These are phyloP conservation scores for Psilocybe azurescens DNA, from an alignment of 768 basidiomycete species.

Conservation along the genomic window DNA sequence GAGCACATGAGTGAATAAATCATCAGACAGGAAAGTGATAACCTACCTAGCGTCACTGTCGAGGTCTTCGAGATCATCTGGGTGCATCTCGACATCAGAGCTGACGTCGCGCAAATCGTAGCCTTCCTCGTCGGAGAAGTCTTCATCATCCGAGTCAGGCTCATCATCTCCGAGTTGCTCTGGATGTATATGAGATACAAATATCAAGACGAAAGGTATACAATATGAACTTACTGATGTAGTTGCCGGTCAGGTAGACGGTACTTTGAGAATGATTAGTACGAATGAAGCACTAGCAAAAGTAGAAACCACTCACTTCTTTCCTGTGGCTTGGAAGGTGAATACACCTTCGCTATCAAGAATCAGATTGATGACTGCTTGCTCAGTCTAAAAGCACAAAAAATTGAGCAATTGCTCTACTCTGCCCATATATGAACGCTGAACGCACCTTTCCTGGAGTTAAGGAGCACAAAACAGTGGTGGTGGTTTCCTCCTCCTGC, in stretches of 20 bases:
- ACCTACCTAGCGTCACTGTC: conserved; percentile 60
- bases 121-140: conserved; percentile 61
- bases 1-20: neutral
- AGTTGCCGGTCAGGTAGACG: conserved; percentile 84
- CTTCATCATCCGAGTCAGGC: conserved; percentile 48
- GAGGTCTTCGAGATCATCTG: conserved; percentile 61
- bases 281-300: neutral
- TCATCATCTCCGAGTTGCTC: conserved; percentile 60
- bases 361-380: conserved; percentile 70
- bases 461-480: conserved; percentile 77
- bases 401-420: neutral
- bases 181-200: conserved; percentile 27
- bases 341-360: conserved; percentile 71
- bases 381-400: conserved; percentile 65
- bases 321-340: conserved; percentile 74
- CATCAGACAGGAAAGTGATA: neutral
- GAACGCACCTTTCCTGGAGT: conserved; percentile 77
- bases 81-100: conserved; percentile 82
- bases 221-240: conserved; percentile 60
- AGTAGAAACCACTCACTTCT: conserved; percentile 62
- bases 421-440: neutral
- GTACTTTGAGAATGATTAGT: conserved; percentile 45
- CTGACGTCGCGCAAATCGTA: conserved; percentile 78
- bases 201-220: neutral
- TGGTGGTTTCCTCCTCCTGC: conserved; percentile 39